These are phyloP conservation scores for Colletotrichum sidae DNA, from an alignment of 2,329 filamentous ascomycete genomes.

Conservation along the genomic window DNA sequence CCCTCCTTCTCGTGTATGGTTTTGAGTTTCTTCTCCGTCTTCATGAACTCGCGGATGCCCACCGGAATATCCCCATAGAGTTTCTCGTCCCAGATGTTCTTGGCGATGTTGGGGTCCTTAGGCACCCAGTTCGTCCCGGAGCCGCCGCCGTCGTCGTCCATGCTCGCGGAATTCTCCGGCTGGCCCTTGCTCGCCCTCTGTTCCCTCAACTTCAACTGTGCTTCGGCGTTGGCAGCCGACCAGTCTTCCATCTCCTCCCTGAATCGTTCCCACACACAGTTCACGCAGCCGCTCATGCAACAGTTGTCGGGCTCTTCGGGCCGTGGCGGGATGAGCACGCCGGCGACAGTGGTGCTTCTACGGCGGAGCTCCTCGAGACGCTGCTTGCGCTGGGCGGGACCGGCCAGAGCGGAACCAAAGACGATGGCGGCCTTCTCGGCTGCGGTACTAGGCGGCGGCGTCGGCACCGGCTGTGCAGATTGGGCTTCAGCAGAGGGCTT, in stretches of 20 bases:
- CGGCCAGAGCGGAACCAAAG: conserved; percentile 84
- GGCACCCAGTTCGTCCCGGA: conserved; percentile 76
- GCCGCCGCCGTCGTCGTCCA: conserved; percentile 85
- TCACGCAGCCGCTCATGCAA: conserved; percentile 98
- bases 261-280: conserved; percentile 95
- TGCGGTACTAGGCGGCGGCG: conserved; percentile 58
- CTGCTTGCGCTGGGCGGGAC: conserved; percentile 76
- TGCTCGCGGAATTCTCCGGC: conserved; percentile 61
- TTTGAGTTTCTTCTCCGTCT: conserved; percentile 90
- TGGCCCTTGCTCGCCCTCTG: conserved; percentile 38
- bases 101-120: conserved; percentile 54
- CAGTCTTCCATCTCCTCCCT: conserved; percentile 94
- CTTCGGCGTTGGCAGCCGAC: conserved; percentile 74
- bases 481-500: conserved; percentile 40
- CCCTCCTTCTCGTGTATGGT: conserved; percentile 74
- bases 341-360: conserved; percentile 76
- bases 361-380: conserved; percentile 68
- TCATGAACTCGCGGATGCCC: conserved; percentile 97
- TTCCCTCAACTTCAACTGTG: conserved; percentile 64
- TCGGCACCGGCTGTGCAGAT: conserved; percentile 40
- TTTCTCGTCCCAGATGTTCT: conserved; percentile 71
- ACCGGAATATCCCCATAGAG: conserved; percentile 87
- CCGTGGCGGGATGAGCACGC: conserved; percentile 83
- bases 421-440: conserved; percentile 74
- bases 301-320: conserved; percentile 96